phyloP scores from a whole-genome alignment of 176 grass and related monocot genomes.

The bread wheat (Triticum aestivum) region IWGSC_CS_RefSeq_v2.1 NC_057794.1:524242797-524243296 shows the following conservation, averaged over 20 bases:
- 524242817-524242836: too few relatives aligned
- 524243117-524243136: conserved; percentile 38
- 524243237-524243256: too few relatives aligned
- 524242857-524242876: too few relatives aligned
- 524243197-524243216: conserved; percentile 12
- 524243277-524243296: not conserved
- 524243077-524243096: conserved; percentile 8
- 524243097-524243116: conserved; percentile 22
- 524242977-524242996: not conserved
- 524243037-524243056: not conserved
- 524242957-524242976: too few relatives aligned
- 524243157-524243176: conserved; percentile 41
- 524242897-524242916: too few relatives aligned
- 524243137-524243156: conserved; percentile 33
- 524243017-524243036: not conserved
- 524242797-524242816: too few relatives aligned
- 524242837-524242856: too few relatives aligned
- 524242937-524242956: too few relatives aligned
- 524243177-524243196: conserved; percentile 19
- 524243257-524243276: too few relatives aligned
- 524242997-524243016: not conserved
- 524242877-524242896: too few relatives aligned
- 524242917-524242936: too few relatives aligned
- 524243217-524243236: too few relatives aligned
- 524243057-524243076: conserved; percentile 24